A percentile compares a stretch with the other conserved stretches of the same genome.
These are phyloP conservation scores for Russula earlei DNA, from an alignment of 768 basidiomycete genomes.

Conservation along the genomic window DNA sequence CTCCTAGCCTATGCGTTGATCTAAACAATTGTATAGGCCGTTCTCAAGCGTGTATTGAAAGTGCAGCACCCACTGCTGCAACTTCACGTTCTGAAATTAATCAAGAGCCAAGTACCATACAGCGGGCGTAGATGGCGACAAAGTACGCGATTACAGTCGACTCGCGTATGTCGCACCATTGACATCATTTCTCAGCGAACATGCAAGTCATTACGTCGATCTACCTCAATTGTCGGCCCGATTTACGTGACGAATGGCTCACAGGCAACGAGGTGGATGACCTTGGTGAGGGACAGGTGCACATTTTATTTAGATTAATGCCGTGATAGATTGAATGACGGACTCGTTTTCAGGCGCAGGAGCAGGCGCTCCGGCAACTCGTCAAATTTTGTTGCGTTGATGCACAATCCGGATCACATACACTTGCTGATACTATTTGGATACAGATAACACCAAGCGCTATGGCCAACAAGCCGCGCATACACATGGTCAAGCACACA, in stretches of 20 bases:
- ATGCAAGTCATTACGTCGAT: slow-evolving; percentile 99
- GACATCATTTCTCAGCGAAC: slow-evolving; percentile 52
- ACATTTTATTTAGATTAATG: slow-evolving; percentile 17
- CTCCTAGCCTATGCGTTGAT: not conserved
- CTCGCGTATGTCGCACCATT: not conserved
- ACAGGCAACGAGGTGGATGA: slow-evolving; percentile 89
- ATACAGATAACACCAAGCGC: slow-evolving; percentile 78
- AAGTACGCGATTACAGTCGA: slow-evolving; percentile 41
- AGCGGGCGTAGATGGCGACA: slow-evolving; percentile 98
- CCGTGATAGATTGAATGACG: not conserved
- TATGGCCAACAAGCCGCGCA: slow-evolving; percentile 58
- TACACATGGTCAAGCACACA: slow-evolving; percentile 50
- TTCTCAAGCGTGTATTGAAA: slow-evolving; percentile 88
- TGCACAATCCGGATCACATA: slow-evolving; percentile 3
- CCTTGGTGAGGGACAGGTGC: slow-evolving; percentile 81
- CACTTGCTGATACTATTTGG: slow-evolving; percentile 13
- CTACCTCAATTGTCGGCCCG: slow-evolving; percentile 94
- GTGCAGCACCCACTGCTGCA: slow-evolving; percentile 93
- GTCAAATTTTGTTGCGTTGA: slow-evolving; percentile 83
- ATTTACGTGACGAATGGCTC: slow-evolving; percentile 96
- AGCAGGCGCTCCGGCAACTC: slow-evolving; percentile 85
- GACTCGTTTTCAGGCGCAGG: slow-evolving; percentile 60
- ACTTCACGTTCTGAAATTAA: slow-evolving; percentile 88
- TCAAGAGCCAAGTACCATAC: slow-evolving; percentile 98
- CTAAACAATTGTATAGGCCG: slow-evolving; percentile 48